Evolutionary conservation across 2,329 filamentous ascomycete genomes (phyloP).

Genomic region (Aspergillus nomiae): DNA sequence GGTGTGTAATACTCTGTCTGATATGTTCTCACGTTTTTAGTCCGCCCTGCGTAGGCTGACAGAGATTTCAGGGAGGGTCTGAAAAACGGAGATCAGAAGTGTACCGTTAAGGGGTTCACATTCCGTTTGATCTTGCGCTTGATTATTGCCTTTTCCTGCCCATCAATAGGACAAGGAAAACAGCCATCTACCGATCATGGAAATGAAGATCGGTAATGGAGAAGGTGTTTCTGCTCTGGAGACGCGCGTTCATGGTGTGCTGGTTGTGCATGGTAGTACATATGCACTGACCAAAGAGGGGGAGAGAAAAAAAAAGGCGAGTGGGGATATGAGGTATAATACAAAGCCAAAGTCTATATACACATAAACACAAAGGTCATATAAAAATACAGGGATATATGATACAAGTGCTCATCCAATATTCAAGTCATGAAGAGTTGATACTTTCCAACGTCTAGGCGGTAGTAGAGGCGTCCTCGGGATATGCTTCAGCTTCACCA

Average conservation of each 20-base stretch:
- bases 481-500: conserved; percentile 44
- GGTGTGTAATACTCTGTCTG: not conserved
- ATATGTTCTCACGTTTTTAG: conserved; percentile 60
- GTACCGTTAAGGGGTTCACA: conserved; percentile 34
- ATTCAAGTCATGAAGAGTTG: not conserved
- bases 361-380: conserved; percentile 9
- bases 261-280: not conserved
- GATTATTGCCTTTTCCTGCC: conserved; percentile 16
- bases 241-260: conserved; percentile 16
- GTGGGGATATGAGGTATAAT: conserved; percentile 23
- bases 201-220: conserved; percentile 48
- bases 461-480: conserved; percentile 25
- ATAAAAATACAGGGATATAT: conserved; percentile 14
- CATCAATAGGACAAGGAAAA: conserved; percentile 33
- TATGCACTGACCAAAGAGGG: not conserved
- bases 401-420: conserved; percentile 1
- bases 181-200: conserved; percentile 54
- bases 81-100: conserved; percentile 51
- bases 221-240: conserved; percentile 52
- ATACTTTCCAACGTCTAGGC: conserved; percentile 18
- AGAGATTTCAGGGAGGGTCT: conserved; percentile 53
- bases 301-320: conserved; percentile 5
- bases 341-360: conserved; percentile 26
- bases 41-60: conserved; percentile 55
- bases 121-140: conserved; percentile 54